phyloP scores from a whole-genome alignment of 176 grass and related monocot species.

The Lolium perenne region DNA sequence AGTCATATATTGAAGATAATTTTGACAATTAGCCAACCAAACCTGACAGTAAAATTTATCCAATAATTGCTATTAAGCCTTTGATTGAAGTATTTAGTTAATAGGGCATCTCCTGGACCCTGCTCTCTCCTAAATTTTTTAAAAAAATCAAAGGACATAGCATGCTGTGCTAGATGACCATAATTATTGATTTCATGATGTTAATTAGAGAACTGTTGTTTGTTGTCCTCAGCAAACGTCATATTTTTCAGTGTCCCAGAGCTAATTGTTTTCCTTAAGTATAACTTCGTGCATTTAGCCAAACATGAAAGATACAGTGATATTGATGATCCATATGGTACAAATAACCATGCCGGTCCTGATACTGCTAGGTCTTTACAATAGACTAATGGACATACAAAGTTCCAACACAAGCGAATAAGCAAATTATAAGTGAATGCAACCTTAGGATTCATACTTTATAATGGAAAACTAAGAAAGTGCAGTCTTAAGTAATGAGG shows the following conservation, averaged over 20 bases:
- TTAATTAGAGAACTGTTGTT: background rate
- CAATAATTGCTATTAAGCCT: constrained; percentile 14
- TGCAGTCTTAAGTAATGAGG: background rate
- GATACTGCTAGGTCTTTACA: constrained; percentile 26
- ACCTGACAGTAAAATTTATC: background rate
- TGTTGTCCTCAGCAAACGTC: constrained; percentile 4
- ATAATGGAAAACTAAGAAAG: constrained; percentile 14
- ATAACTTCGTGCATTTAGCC: background rate
- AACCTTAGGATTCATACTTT: background rate
- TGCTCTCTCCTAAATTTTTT: background rate
- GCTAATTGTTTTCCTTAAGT: background rate
- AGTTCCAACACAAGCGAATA: background rate
- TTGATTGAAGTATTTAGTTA: background rate
- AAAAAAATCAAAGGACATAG: background rate
- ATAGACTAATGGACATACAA: constrained; percentile 8
- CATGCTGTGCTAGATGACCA: background rate
- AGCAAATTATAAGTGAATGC: background rate
- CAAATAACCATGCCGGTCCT: constrained; percentile 14
- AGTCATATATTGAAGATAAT: background rate
- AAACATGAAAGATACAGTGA: background rate
- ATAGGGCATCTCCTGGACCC: background rate
- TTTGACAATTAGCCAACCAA: constrained; percentile 1
- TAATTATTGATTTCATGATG: background rate
- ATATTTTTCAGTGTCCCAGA: background rate
- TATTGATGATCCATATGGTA: background rate